These are phyloP conservation scores for Marasmius fiardii DNA, from an alignment of 1,284 basidiomycete species.

Conservation along the genomic window DNA sequence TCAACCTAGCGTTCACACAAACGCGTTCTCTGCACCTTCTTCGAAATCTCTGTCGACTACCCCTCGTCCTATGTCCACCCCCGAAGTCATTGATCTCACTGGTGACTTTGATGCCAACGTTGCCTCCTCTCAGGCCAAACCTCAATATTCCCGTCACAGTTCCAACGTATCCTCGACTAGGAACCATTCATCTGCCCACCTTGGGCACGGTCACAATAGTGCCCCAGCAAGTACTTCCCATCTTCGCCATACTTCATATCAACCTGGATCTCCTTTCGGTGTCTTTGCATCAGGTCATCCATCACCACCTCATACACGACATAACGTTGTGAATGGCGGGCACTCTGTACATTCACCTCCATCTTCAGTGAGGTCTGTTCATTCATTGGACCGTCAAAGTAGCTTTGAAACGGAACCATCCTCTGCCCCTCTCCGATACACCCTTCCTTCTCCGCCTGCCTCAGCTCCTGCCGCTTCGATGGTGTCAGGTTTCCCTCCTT, in stretches of 20 bases:
- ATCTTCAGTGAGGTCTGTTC: background rate
- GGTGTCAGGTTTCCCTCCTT: background rate
- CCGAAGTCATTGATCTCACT: constrained; percentile 4
- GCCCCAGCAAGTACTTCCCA: background rate
- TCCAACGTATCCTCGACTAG: background rate
- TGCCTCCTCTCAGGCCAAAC: background rate
- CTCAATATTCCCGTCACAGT: background rate
- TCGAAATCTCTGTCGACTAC: background rate
- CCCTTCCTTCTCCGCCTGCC: background rate
- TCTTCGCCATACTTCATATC: background rate
- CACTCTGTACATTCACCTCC: background rate
- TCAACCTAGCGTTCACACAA: no score
- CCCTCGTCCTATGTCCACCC: background rate
- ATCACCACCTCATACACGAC: background rate
- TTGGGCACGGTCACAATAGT: background rate
- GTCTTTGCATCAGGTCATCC: background rate
- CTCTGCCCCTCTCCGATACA: background rate
- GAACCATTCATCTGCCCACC: background rate
- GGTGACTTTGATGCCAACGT: background rate
- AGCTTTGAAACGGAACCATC: background rate
- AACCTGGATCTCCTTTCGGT: background rate
- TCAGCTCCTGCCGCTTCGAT: background rate
- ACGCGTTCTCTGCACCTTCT: background rate
- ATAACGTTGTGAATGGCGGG: background rate
- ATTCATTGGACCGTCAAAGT: background rate